phyloP scores from a whole-genome alignment of 495 filamentous ascomycete genomes.

The Penicillium ucsense region DNA sequence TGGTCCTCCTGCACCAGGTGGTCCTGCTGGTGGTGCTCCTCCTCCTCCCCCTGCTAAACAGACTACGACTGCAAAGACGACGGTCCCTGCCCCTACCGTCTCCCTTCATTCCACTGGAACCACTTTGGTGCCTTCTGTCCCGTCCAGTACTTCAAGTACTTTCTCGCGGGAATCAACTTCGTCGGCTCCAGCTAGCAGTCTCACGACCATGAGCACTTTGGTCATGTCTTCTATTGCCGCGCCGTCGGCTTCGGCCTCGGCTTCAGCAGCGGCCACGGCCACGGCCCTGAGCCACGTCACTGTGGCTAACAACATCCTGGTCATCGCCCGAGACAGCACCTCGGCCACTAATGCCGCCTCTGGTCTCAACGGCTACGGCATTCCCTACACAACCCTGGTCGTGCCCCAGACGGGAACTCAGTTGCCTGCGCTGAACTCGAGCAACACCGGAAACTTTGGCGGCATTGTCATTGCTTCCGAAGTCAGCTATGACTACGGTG shows the following conservation, averaged over 20 bases:
- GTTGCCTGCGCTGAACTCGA: slow-evolving; percentile 42
- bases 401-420: slow-evolving; percentile 42
- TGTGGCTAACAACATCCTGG: slow-evolving; percentile 41
- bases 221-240: slow-evolving; percentile 17
- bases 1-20: slow-evolving; percentile 5
- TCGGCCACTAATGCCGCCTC: slow-evolving; percentile 38
- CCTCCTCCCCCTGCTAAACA: not conserved
- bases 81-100: not conserved
- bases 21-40: slow-evolving; percentile 6
- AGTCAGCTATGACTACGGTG: slow-evolving; percentile 45
- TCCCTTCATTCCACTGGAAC: not conserved
- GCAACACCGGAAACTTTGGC: slow-evolving; percentile 42
- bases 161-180: too few species aligned
- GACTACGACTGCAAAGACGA: not conserved
- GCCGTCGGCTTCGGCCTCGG: not conserved
- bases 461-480: slow-evolving; percentile 48
- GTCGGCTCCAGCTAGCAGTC: not conserved
- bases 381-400: slow-evolving; percentile 45
- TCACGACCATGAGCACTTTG: not conserved
- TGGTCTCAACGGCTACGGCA: slow-evolving; percentile 52
- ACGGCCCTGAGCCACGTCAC: slow-evolving; percentile 13
- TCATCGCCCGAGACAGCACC: slow-evolving; percentile 45
- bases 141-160: not conserved
- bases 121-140: not conserved
- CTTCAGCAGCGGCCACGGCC: slow-evolving; percentile 14